Evolutionary conservation across 208 protist genomes (phyloP), one percentile per base, ranked within the genome.

Genomic region (Leishmania martiniquensis): DNA sequence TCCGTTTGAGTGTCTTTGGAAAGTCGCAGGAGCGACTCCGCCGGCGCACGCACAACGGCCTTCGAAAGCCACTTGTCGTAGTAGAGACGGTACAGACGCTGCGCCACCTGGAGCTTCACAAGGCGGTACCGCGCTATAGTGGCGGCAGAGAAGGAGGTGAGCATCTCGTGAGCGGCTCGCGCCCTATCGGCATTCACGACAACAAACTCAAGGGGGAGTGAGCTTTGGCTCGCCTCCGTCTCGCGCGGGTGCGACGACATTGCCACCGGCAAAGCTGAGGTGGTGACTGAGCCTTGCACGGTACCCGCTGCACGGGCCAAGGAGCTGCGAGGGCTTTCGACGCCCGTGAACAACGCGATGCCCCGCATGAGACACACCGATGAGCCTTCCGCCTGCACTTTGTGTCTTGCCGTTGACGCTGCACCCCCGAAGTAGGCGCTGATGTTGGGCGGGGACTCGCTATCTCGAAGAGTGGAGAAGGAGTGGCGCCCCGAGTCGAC

Each of bases 71-170:
- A 93, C 55, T 84, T 83, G 25, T 85, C 69, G 63, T 89, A 93
- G 80, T 87, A 93, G 59, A 73, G 52, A n/a, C 87, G 77, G 65
- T 84, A 83, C 66, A 86, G 39, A 39, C 82, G 81, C 78, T 89
- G 82, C 25, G 52, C 37, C 60, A 84, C 77, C 37, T 69, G 80
- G 44, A 72, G 68, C 80, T 93, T 93, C 45, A 91, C n/a, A 1
- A 78, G 60, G 2, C 75, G 73, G 59, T 93, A 93, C 15, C 71
- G 72, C 34, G 77, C 77, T n/a, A 93, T 74, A 2, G 81, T 57
- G 39, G 74, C 67, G 22, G 78, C 57, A 44, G 88, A 86, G 45
- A 87, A 59, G 59, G 71, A 47, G 39, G 52, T 51, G 77, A 81
- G 77, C 29, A 42, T 55, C 51, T 60, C 68, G 49, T 76, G 77